Evolutionary conservation across 2,329 filamentous ascomycete species (phyloP).

Genomic region (Chaetomium sp.): DNA sequence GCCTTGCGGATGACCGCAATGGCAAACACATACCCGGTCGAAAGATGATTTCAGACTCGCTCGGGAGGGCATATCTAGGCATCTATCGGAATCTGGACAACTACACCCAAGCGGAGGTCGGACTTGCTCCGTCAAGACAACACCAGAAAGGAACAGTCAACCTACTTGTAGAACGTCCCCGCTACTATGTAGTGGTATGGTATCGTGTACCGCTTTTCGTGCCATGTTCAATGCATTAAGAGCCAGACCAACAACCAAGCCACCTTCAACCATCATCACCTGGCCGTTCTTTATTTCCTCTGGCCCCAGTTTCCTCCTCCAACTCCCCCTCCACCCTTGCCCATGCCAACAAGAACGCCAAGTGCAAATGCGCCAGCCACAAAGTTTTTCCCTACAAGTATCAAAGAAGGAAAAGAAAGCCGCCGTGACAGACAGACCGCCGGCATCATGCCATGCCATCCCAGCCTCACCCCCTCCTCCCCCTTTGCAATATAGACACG

Average conservation of each 20-base stretch:
- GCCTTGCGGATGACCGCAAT: not conserved
- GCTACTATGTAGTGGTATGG: slow-evolving; percentile 22
- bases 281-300: not conserved
- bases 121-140: not conserved
- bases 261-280: not conserved
- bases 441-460: not conserved
- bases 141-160: not conserved
- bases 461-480: not conserved
- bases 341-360: slow-evolving; percentile 29
- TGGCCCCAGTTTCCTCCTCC: not conserved
- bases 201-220: slow-evolving; percentile 23
- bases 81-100: too few relatives aligned
- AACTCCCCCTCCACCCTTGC: slow-evolving; percentile 2
- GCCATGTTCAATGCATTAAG: slow-evolving; percentile 14
- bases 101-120: not conserved
- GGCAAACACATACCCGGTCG: not conserved
- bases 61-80: not conserved
- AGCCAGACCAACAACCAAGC: slow-evolving; percentile 15
- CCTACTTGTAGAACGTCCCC: not conserved
- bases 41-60: not conserved
- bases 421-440: not conserved
- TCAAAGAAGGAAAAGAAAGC: slow-evolving; percentile 3
- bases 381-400: slow-evolving; percentile 15
- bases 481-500: slow-evolving; percentile 2
- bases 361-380: slow-evolving; percentile 31